Evolutionary conservation across 352 stramenopile genomes (phyloP).

Genomic region (Globisporangium rhizosaccharum): DNA sequence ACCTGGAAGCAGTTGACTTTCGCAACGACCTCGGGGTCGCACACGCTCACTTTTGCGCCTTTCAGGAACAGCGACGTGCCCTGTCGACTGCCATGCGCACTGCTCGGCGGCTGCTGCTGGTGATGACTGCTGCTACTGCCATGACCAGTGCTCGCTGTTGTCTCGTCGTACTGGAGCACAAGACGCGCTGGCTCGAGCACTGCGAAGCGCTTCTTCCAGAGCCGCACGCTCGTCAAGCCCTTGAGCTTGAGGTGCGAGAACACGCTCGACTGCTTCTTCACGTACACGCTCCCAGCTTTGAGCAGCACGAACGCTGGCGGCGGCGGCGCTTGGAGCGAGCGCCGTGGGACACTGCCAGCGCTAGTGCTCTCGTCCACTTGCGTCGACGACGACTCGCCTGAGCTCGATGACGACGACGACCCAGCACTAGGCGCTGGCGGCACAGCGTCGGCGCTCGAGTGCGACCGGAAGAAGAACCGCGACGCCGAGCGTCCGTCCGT

Average conservation of each 20-base stretch:
- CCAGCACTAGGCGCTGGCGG: background rate
- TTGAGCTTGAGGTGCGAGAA: slow-evolving; percentile 75
- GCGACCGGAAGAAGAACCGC: slow-evolving; percentile 4
- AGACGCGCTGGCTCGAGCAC: slow-evolving; percentile 64
- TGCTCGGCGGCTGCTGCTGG: slow-evolving; percentile 14
- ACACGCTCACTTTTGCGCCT: slow-evolving; percentile 65
- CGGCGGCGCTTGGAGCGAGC: slow-evolving; percentile 11
- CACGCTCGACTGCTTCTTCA: slow-evolving; percentile 79
- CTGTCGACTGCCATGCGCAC: slow-evolving; percentile 12
- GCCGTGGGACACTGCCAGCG: slow-evolving; percentile 1
- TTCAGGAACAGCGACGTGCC: slow-evolving; percentile 67
- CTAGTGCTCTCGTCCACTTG: background rate
- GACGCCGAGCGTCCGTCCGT: slow-evolving; percentile 3
- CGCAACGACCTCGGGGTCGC: slow-evolving; percentile 56
- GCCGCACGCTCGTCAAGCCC: slow-evolving; percentile 37
- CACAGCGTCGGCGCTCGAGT: slow-evolving; percentile 2
- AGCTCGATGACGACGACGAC: slow-evolving; percentile 1
- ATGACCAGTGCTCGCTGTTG: slow-evolving; percentile 1
- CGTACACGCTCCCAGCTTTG: slow-evolving; percentile 62
- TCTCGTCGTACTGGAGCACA: slow-evolving; percentile 66
- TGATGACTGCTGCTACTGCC: background rate
- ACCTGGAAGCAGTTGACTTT: slow-evolving; percentile 86
- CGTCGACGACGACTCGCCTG: slow-evolving; percentile 2
- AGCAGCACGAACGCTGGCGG: slow-evolving; percentile 45
- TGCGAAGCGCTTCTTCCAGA: slow-evolving; percentile 84